A percentile compares a stretch with the other conserved stretches of the same genome.
Conservation (phyloP, 129 eudicot species). For the Solidago caesia region DNA sequence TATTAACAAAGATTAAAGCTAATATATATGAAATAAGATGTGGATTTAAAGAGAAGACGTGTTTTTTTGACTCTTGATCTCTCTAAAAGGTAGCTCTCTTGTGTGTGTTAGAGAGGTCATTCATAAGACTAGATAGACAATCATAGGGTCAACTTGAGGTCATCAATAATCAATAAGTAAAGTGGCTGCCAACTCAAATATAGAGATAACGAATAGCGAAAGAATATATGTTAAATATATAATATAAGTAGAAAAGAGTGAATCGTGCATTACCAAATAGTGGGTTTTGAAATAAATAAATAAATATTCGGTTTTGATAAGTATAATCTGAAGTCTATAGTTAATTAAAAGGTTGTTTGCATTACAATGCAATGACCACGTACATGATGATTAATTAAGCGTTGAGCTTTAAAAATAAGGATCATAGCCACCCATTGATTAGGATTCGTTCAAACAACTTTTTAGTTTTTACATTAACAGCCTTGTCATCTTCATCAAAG, state of each 20-base stretch:
- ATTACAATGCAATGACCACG: neutral
- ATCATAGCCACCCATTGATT: too few species aligned
- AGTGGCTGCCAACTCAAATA: constrained; percentile 41
- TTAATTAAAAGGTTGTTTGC: neutral
- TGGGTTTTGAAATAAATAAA: neutral
- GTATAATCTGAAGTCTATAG: neutral
- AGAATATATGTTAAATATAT: constrained; percentile 8
- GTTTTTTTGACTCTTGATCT: constrained; percentile 31
- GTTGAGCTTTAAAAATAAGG: too few species aligned
- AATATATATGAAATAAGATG: too few species aligned
- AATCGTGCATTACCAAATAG: constrained; percentile 17
- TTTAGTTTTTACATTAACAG: too few species aligned
- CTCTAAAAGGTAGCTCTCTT: constrained; percentile 23
- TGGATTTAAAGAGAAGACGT: neutral
- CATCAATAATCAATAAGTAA: constrained; percentile 35
- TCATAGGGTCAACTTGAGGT: constrained; percentile 33
- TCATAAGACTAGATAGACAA: constrained; percentile 16
- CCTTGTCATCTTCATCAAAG: too few species aligned
- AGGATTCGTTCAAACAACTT: too few species aligned
- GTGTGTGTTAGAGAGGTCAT: constrained; percentile 22
- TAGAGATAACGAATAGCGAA: constrained; percentile 8
- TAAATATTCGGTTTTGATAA: neutral
- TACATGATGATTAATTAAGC: too few species aligned
- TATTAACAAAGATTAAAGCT: too few species aligned
- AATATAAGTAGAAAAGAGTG: constrained; percentile 11